A percentile compares a stretch with the other conserved stretches of the same genome.
These are phyloP conservation scores for Lanzia echinophila DNA, from an alignment of 2,329 filamentous ascomycete genomes.

Conservation along the genomic window DNA sequence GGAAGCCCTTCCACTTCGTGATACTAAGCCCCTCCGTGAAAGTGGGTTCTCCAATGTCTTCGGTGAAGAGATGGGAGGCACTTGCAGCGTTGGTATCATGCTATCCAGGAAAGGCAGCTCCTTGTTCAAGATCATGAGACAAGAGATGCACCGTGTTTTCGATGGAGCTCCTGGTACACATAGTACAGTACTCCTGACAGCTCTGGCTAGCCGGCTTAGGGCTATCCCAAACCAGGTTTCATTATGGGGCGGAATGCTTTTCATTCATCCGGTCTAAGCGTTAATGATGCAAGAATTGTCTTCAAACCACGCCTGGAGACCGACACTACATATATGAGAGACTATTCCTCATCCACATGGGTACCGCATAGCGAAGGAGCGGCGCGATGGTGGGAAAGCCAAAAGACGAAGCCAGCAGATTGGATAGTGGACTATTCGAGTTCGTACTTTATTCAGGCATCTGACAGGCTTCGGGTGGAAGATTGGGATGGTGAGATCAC, in stretches of 20 bases:
- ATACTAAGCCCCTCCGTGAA: constrained; percentile 12
- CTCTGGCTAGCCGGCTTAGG: constrained; percentile 8
- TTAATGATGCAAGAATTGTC: background rate
- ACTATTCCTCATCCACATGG: background rate
- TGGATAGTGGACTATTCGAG: background rate
- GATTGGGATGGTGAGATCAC: background rate
- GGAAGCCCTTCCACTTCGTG: constrained; percentile 17
- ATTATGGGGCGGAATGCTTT: constrained; percentile 7
- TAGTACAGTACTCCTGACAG: constrained; percentile 24
- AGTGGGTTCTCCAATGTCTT: constrained; percentile 13
- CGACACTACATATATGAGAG: background rate
- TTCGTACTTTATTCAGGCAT: background rate
- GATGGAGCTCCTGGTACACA: constrained; percentile 28
- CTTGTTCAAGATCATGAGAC: constrained; percentile 4
- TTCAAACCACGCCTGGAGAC: background rate
- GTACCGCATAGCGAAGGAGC: background rate
- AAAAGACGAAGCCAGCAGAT: background rate
- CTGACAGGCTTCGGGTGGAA: background rate
- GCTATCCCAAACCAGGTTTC: constrained; percentile 1
- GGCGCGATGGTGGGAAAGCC: background rate
- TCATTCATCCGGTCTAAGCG: background rate
- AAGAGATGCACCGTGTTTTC: constrained; percentile 21
- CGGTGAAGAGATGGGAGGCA: constrained; percentile 2
- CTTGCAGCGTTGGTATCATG: constrained; percentile 15
- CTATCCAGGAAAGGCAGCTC: background rate